A percentile compares a stretch with the other conserved stretches of the same genome.
Evolutionary conservation across 2,329 filamentous ascomycete species (phyloP).

Genomic region (Pseudogymnoascus sp.): DNA sequence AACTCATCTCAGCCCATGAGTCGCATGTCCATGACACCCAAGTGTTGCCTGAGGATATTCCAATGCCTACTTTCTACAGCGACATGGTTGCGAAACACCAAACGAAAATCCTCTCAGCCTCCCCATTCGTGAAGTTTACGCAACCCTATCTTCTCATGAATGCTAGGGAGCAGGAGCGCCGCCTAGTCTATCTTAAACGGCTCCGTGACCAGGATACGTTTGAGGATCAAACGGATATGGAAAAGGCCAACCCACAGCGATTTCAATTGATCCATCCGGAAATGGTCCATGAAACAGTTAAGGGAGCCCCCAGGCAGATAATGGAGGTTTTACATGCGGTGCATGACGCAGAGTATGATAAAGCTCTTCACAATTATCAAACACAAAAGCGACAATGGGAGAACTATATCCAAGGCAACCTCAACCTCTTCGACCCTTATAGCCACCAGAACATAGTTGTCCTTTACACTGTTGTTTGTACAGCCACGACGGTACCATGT

Average conservation of each 20-base stretch:
- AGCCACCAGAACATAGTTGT: slow-evolving; percentile 96
- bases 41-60: slow-evolving; percentile 65
- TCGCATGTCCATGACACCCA: slow-evolving; percentile 35
- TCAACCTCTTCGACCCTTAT: slow-evolving; percentile 87
- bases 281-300: slow-evolving; percentile 82
- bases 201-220: slow-evolving; percentile 68
- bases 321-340: slow-evolving; percentile 92
- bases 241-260: slow-evolving; percentile 57
- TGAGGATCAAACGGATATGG: slow-evolving; percentile 47
- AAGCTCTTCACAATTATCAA: slow-evolving; percentile 84
- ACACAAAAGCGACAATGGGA: slow-evolving; percentile 97
- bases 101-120: slow-evolving; percentile 88
- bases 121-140: slow-evolving; percentile 91
- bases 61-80: slow-evolving; percentile 87
- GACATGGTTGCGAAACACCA: slow-evolving; percentile 91
- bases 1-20: slow-evolving; percentile 29
- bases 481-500: slow-evolving; percentile 86
- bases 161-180: slow-evolving; percentile 81
- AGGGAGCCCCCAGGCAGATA: slow-evolving; percentile 74
- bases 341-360: slow-evolving; percentile 94
- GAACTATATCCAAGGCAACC: slow-evolving; percentile 79
- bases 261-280: slow-evolving; percentile 91
- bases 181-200: slow-evolving; percentile 71
- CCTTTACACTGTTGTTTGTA: slow-evolving; percentile 88
- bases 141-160: slow-evolving; percentile 90